Evolutionary conservation across 805 yeast genomes (phyloP).

Genomic region (Starmerella sirachaensis): DNA sequence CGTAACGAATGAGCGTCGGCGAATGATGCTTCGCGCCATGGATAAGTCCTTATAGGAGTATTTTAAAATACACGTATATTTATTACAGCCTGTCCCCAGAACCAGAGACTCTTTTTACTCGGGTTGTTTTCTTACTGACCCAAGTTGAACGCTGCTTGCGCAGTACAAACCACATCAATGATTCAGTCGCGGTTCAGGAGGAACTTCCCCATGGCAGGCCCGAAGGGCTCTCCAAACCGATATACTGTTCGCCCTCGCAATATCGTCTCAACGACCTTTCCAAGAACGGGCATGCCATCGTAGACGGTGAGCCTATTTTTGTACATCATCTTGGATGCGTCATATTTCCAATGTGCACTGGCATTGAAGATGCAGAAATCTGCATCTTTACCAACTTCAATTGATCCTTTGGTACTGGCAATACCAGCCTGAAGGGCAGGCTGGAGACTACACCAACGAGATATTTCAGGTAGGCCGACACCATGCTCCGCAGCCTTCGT

Average conservation of each 20-base stretch:
- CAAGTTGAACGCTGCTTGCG: too few relatives aligned
- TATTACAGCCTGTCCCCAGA: too few relatives aligned
- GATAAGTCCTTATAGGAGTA: constrained; percentile 8
- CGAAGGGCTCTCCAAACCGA: constrained; percentile 24
- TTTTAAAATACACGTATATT: background rate
- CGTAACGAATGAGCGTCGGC: constrained; percentile 21
- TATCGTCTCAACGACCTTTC: constrained; percentile 68
- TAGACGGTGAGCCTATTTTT: constrained; percentile 86
- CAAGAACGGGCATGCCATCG: constrained; percentile 54
- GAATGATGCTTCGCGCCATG: constrained; percentile 20
- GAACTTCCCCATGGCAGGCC: constrained; percentile 16
- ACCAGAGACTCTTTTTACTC: too few relatives aligned
- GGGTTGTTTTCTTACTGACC: too few relatives aligned
- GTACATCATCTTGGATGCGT: constrained; percentile 37
- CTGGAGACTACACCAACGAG: constrained; percentile 67
- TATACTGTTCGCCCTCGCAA: constrained; percentile 66
- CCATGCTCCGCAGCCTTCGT: constrained; percentile 46
- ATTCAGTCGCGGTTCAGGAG: constrained; percentile 15
- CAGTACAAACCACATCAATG: too few relatives aligned
- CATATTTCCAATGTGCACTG: constrained; percentile 35
- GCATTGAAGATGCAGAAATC: constrained; percentile 79
- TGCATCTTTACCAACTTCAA: constrained; percentile 71
- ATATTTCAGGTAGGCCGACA: constrained; percentile 48
- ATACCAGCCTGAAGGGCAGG: constrained; percentile 83
- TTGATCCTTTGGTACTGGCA: constrained; percentile 55